A percentile compares a stretch with the other conserved stretches of the same genome.
phyloP scores from a whole-genome alignment of 768 basidiomycete species.

The Tulasnella sp. region DNA sequence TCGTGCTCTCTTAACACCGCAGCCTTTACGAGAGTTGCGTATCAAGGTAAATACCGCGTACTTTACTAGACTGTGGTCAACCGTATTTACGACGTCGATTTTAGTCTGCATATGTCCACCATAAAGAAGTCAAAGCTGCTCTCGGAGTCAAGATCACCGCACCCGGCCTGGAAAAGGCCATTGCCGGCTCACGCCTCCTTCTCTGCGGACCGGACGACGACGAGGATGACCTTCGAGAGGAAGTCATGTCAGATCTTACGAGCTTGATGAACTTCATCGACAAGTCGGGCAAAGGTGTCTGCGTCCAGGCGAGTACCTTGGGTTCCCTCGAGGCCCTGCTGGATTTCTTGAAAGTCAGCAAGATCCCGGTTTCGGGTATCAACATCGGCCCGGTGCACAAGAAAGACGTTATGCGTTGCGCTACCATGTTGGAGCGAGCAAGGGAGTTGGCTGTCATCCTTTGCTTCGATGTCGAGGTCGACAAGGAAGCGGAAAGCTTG shows the following conservation, averaged over 20 bases:
- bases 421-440: constrained; percentile 92
- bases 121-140: constrained; percentile 95
- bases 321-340: constrained; percentile 95
- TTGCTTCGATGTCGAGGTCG: constrained; percentile 92
- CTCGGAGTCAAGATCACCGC: constrained; percentile 94
- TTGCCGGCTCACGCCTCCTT: constrained; percentile 91
- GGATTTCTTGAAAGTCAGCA: constrained; percentile 90
- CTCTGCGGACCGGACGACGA: constrained; percentile 94
- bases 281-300: constrained; percentile 94
- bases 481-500: constrained; percentile 85
- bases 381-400: constrained; percentile 97
- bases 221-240: constrained; percentile 89
- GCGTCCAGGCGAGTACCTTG: constrained; percentile 94
- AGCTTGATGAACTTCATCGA: constrained; percentile 84
- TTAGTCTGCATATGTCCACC: constrained; percentile 92
- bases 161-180: constrained; percentile 94
- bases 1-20: constrained; percentile 90
- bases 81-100: neutral
- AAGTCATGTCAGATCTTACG: constrained; percentile 95
- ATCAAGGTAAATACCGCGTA: constrained; percentile 65
- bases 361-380: constrained; percentile 96
- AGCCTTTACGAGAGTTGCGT: constrained; percentile 91
- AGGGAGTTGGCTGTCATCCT: constrained; percentile 93
- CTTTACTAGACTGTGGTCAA: constrained; percentile 16
- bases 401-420: constrained; percentile 87